phyloP scores from a whole-genome alignment of 2,329 filamentous ascomycete species.

The Exophiala phaeomuriformis region DNA sequence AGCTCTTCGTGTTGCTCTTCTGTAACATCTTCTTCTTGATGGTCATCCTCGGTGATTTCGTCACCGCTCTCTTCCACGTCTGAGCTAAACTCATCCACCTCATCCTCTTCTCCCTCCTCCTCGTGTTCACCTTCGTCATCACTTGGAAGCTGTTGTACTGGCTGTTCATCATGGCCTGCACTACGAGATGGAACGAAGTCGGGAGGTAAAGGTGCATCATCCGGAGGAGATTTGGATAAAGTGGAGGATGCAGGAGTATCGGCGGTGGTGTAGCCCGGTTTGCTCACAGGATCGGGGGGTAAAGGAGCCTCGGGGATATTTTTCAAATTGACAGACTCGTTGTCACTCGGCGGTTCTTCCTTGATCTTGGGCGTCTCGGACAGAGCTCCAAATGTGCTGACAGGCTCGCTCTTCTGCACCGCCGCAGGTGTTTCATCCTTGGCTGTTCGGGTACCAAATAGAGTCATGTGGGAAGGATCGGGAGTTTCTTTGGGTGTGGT shows the following conservation, averaged over 20 bases:
- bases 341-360: conserved; percentile 31
- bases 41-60: conserved; percentile 39
- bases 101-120: conserved; percentile 8
- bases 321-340: conserved; percentile 30
- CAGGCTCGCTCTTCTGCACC: conserved; percentile 31
- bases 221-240: conserved; percentile 13
- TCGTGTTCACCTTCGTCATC: neutral
- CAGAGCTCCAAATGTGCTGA: conserved; percentile 14
- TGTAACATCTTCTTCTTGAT: conserved; percentile 24
- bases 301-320: conserved; percentile 36
- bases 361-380: conserved; percentile 31
- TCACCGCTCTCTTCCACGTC: conserved; percentile 43
- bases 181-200: conserved; percentile 27
- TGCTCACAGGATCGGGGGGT: conserved; percentile 44
- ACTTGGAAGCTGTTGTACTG: neutral
- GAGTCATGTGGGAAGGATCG: conserved; percentile 28
- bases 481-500: conserved; percentile 28
- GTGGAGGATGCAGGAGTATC: conserved; percentile 41
- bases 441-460: conserved; percentile 32
- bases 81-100: conserved; percentile 31
- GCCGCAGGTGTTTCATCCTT: conserved; percentile 26
- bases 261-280: conserved; percentile 39
- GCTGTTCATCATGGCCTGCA: conserved; percentile 6
- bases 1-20: conserved; percentile 31
- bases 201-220: conserved; percentile 29